A percentile compares a stretch with the other conserved stretches of the same genome.
These are phyloP conservation scores for Pseudonitzschia multiseries DNA, from an alignment of 108 stramenopile species.

Conservation along the genomic window DNA sequence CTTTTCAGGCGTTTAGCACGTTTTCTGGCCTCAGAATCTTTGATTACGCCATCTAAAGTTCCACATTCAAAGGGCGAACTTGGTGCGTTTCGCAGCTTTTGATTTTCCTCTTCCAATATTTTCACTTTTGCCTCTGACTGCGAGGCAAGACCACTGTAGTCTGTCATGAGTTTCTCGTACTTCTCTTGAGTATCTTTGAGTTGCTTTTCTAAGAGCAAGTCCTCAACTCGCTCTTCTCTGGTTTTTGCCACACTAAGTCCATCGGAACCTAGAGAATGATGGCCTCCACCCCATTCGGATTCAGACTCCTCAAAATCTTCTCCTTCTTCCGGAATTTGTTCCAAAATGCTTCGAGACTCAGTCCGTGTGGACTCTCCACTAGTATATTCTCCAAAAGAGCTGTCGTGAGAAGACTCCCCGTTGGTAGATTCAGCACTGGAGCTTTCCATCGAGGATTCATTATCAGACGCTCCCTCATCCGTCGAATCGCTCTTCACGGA, in stretches of 20 bases:
- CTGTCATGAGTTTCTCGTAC: constrained; percentile 8
- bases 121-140: constrained; percentile 7
- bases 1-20: background rate
- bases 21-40: constrained; percentile 13
- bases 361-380: constrained; percentile 3
- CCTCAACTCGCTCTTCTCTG: background rate
- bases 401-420: background rate
- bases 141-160: background rate
- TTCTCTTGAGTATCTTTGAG: constrained; percentile 12
- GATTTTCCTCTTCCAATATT: constrained; percentile 21
- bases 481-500: background rate
- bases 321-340: constrained; percentile 17
- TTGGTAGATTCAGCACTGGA: background rate
- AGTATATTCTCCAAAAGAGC: background rate
- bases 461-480: background rate
- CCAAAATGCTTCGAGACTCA: constrained; percentile 4
- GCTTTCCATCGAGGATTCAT: background rate
- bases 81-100: constrained; percentile 19
- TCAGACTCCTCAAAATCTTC: background rate
- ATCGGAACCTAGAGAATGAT: background rate
- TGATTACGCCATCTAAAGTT: background rate
- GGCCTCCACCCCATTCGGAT: background rate
- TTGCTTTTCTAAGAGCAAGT: background rate
- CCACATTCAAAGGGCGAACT: background rate
- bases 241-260: background rate